phyloP scores from a whole-genome alignment of 441 rosid species.

The Syzygium syzygioides region DNA sequence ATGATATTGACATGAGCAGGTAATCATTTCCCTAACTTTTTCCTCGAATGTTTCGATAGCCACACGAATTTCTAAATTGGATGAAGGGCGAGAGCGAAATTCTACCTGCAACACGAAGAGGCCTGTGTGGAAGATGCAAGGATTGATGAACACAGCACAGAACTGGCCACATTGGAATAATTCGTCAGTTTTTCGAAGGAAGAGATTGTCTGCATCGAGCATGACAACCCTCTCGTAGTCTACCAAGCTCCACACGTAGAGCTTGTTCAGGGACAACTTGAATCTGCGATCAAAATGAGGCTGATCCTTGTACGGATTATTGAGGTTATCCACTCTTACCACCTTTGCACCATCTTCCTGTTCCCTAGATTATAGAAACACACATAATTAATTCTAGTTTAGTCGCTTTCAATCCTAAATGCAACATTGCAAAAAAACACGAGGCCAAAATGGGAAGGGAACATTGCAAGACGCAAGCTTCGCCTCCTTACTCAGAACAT shows the following conservation, averaged over 20 bases:
- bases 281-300: constrained; percentile 57
- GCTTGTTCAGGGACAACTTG: constrained; percentile 82
- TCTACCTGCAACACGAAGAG: constrained; percentile 78
- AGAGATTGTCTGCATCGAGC: constrained; percentile 90
- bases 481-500: not conserved
- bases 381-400: not conserved
- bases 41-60: not conserved
- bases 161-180: constrained; percentile 91
- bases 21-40: not conserved
- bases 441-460: not conserved
- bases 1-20: not conserved
- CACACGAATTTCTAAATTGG: not conserved
- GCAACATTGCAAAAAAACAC: not conserved
- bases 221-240: constrained; percentile 83
- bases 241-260: constrained; percentile 80
- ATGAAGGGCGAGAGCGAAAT: not conserved
- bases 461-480: not conserved
- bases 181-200: constrained; percentile 74
- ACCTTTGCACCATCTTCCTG: constrained; percentile 78
- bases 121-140: constrained; percentile 96
- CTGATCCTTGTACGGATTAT: constrained; percentile 78
- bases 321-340: constrained; percentile 71
- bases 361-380: constrained; percentile 41
- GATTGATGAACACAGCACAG: constrained; percentile 94
- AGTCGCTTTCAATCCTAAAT: not conserved